Evolutionary conservation across 1,139 yeast genomes (phyloP).

Genomic region (Fermentozyma sake): DNA sequence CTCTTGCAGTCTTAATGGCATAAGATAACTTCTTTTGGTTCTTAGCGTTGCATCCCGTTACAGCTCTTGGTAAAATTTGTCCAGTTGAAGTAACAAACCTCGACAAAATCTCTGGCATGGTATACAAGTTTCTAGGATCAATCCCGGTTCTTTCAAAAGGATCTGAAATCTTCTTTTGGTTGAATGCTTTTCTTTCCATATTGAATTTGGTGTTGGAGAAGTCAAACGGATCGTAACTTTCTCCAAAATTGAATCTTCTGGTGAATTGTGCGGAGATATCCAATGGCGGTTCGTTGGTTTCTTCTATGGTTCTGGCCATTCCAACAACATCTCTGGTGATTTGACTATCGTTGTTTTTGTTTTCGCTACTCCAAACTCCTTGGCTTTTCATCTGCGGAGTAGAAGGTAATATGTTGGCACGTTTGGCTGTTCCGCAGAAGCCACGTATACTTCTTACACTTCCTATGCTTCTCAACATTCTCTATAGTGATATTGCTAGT

Average conservation of each 20-base stretch:
- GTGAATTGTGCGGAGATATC: slow-evolving; percentile 29
- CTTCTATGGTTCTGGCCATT: slow-evolving; percentile 28
- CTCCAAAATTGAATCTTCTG: slow-evolving; percentile 38
- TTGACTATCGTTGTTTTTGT: slow-evolving; percentile 12
- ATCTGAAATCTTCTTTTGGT: slow-evolving; percentile 19
- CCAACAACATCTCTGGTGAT: slow-evolving; percentile 23
- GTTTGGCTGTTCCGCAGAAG: slow-evolving; percentile 4
- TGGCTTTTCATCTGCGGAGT: slow-evolving; percentile 31
- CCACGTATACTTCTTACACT: slow-evolving; percentile 5
- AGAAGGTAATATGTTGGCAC: slow-evolving; percentile 19
- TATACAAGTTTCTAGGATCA: slow-evolving; percentile 61
- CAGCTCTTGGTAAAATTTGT: slow-evolving; percentile 59
- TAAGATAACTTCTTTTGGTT: slow-evolving; percentile 63
- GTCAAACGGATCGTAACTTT: slow-evolving; percentile 70
- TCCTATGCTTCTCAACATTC: slow-evolving; percentile 1
- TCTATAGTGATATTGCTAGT: too few species aligned
- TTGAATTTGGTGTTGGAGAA: slow-evolving; percentile 54
- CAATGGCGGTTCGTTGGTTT: slow-evolving; percentile 22
- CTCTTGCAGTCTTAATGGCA: slow-evolving; percentile 67
- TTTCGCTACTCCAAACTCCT: slow-evolving; percentile 23
- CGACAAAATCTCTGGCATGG: slow-evolving; percentile 61
- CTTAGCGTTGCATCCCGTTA: slow-evolving; percentile 58
- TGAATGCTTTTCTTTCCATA: slow-evolving; percentile 28
- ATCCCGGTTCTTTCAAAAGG: slow-evolving; percentile 54
- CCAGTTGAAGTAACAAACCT: slow-evolving; percentile 60